Base-by-base conservation (phyloP, 352 stramenopile genomes). In the Pythium apleroticum region DNA sequence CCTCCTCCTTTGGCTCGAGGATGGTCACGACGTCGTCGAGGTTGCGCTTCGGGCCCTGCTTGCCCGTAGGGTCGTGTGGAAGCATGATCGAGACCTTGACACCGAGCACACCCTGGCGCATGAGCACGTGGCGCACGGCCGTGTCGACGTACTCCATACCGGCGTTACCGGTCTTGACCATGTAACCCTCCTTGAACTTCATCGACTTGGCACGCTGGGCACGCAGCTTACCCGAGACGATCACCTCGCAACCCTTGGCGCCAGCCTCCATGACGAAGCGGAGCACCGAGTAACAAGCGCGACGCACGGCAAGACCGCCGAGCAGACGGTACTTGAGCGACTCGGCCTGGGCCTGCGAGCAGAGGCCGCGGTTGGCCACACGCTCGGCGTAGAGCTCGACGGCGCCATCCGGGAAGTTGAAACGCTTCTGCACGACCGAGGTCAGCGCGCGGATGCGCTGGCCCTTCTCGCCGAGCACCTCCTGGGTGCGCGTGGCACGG, bases 171-270 rank as follows among this genome's bases (percentile, higher is more conserved):
- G 96, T 99, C 92, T 99, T 99, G 87, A 99, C 98, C 97, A 99
- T 99, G 93, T 99, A 99, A 52, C 98, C 98, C 70, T 99, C 97
- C 75, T 98, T 97, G 86, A 99, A 99, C 87, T 99, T 99, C 97
- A 99, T 99, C 53, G 92, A 91, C 93, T 99, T 99, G 74, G 98
- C 98, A 98, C 98, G 96, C 84, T 99, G 97, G 60, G 96, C 97
- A 68, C 97, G 95, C 60, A 99, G 90, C 90, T 99, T 99, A 74
- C 98, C 98, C 63, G 97, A 98, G 45, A 99, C 97, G 71, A 99
- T 98, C 56, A 99, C 97, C 81, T 99, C 97, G 66, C 95, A 97
- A 55, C 98, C 98, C 93, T 99, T 99, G 72, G 98, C 98, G 52
- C 94, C 97, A 24, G 96, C 96, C 81, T 99, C 97, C 97, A 99